Evolutionary conservation across 1,139 yeast genomes (phyloP).

Genomic region (Magnusiomyces suaveolens): DNA sequence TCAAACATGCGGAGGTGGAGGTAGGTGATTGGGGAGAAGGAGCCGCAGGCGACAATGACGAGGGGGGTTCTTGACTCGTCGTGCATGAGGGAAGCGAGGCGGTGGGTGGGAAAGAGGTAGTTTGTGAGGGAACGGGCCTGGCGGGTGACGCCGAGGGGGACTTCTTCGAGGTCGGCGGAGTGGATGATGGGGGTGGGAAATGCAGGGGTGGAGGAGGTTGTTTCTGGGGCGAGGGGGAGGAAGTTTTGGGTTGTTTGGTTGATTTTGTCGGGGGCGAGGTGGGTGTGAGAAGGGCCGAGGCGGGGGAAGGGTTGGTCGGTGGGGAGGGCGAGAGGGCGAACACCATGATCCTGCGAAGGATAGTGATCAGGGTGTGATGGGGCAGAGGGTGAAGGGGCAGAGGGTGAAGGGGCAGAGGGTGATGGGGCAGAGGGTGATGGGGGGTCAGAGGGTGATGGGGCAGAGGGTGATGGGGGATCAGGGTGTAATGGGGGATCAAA

Average conservation of each 20-base stretch:
- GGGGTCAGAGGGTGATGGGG: too few species aligned
- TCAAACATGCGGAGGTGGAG: constrained; percentile 94
- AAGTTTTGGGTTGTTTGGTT: constrained; percentile 13
- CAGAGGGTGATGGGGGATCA: too few species aligned
- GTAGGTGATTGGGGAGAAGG: constrained; percentile 91
- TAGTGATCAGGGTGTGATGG: too few species aligned
- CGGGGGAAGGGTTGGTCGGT: constrained; percentile 8
- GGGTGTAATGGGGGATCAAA: too few species aligned
- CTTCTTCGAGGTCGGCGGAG: constrained; percentile 91
- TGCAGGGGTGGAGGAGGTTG: neutral
- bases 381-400: too few species aligned
- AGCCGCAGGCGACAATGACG: constrained; percentile 94
- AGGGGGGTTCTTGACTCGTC: constrained; percentile 79
- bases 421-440: too few species aligned
- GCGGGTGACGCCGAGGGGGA: constrained; percentile 84
- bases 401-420: too few species aligned
- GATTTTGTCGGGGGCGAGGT: constrained; percentile 14
- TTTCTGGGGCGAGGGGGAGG: constrained; percentile 11
- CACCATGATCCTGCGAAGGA: too few species aligned
- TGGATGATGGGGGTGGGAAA: constrained; percentile 31
- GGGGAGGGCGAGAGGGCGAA: neutral
- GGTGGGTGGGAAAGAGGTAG: constrained; percentile 77
- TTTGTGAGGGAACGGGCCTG: constrained; percentile 63
- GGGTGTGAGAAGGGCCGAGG: constrained; percentile 13
- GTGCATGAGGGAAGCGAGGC: constrained; percentile 60